Percentiles rank a stretch among this genome's conserved stretches.
Conservation (phyloP, 2,329 filamentous ascomycete genomes). For the Metarhizium humberi region DNA sequence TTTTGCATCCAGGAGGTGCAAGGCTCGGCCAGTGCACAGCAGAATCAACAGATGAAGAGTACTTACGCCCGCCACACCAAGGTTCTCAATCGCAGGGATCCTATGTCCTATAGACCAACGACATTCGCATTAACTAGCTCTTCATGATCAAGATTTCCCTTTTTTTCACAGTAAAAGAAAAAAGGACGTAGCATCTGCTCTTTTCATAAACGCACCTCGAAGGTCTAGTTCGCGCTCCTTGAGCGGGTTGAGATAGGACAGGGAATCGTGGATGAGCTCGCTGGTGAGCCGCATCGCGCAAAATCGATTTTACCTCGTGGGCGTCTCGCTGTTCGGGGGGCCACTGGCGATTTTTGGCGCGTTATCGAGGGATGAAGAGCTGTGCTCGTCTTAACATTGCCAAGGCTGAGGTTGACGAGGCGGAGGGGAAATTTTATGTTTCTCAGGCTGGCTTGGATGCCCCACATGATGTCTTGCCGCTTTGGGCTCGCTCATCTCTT, state of each 20-base stretch:
- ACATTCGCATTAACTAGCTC: conserved; percentile 75
- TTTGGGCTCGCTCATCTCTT: neutral
- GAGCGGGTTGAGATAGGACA: conserved; percentile 97
- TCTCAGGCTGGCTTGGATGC: neutral
- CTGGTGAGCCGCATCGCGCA: conserved; percentile 82
- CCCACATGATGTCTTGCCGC: neutral
- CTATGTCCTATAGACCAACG: conserved; percentile 71
- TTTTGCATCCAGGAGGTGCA: neutral
- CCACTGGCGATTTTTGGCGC: neutral
- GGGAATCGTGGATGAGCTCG: conserved; percentile 86
- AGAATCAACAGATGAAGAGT: neutral
- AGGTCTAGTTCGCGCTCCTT: conserved; percentile 99
- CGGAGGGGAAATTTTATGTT: conserved; percentile 22
- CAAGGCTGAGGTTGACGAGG: conserved; percentile 20
- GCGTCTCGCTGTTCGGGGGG: neutral
- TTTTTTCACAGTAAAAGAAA: conserved; percentile 9
- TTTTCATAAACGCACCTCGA: conserved; percentile 89
- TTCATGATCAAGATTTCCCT: conserved; percentile 37
- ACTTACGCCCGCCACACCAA: conserved; percentile 80
- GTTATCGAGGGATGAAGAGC: neutral
- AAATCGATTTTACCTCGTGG: neutral
- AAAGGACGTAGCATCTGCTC: conserved; percentile 85
- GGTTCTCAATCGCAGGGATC: conserved; percentile 94
- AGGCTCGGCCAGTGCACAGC: too few species aligned
- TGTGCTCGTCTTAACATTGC: neutral